phyloP scores from a whole-genome alignment of 1,284 basidiomycete genomes.

The Ceratobasidium sp. region DNA sequence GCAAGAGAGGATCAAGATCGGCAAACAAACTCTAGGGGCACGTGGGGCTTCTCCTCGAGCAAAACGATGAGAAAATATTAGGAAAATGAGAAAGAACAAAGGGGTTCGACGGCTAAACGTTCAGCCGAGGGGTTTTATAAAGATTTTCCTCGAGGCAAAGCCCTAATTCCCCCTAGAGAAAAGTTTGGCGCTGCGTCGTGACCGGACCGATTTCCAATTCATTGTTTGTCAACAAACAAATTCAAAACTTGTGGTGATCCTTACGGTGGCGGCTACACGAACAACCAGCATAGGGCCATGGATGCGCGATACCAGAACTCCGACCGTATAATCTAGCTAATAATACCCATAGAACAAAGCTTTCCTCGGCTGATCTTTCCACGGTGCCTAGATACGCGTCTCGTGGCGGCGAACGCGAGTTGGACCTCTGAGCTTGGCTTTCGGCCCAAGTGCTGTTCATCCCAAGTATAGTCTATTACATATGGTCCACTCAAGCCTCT shows the following conservation, averaged over 20 bases:
- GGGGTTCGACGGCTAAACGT: no score
- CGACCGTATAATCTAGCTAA: not conserved
- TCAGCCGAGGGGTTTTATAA: no score
- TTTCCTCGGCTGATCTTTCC: not conserved
- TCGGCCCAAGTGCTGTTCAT: not conserved
- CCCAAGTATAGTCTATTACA: not conserved
- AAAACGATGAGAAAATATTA: no score
- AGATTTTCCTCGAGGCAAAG: no score
- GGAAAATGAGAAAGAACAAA: no score
- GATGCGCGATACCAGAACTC: not conserved
- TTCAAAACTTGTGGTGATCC: not conserved
- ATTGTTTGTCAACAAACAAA: not conserved
- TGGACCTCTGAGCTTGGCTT: not conserved
- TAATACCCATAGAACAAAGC: not conserved
- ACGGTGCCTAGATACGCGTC: constrained; percentile 11
- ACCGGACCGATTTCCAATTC: not conserved
- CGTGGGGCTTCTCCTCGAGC: no score
- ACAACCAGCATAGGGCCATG: not conserved
- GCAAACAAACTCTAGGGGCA: constrained; percentile 39
- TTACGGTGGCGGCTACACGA: not conserved
- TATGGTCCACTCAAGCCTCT: constrained; percentile 13
- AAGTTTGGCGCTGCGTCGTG: not conserved
- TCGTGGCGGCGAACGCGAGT: constrained; percentile 8
- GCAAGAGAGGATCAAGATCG: not conserved
- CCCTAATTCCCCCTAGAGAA: no score